A percentile compares a stretch with the other conserved stretches of the same genome.
Conservation (phyloP, 78 protist species). For the Guillardia theta region DNA sequence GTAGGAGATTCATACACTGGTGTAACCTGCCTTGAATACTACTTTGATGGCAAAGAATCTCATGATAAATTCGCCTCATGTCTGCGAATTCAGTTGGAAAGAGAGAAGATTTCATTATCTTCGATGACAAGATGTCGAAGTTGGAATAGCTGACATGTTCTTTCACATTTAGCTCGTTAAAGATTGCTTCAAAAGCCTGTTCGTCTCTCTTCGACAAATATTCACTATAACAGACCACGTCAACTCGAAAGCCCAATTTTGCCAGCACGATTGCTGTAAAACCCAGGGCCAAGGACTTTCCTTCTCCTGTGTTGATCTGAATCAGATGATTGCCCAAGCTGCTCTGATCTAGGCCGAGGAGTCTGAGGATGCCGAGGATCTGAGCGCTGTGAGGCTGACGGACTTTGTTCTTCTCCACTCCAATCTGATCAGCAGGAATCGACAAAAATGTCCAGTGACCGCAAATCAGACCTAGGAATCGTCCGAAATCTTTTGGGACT, state of each 20-base stretch:
- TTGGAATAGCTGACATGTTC: not conserved
- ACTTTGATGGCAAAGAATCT: too few species aligned
- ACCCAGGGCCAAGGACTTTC: conserved; percentile 60
- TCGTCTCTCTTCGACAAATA: conserved; percentile 53
- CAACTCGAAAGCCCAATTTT: not conserved
- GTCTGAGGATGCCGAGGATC: not conserved
- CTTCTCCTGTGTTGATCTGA: conserved; percentile 59
- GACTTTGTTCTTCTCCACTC: not conserved
- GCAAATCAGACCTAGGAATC: not conserved
- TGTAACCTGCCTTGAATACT: too few species aligned
- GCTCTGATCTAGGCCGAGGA: not conserved
- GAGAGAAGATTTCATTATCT: too few species aligned
- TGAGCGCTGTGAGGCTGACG: not conserved
- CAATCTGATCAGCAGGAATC: not conserved
- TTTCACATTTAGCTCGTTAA: not conserved
- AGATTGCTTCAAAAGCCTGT: not conserved
- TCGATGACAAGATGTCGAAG: too few species aligned
- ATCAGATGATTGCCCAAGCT: not conserved
- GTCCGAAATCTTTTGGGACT: not conserved
- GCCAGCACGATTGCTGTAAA: conserved; percentile 27
- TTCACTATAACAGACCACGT: conserved; percentile 46
- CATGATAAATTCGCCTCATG: too few species aligned
- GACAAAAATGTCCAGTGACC: not conserved
- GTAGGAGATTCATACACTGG: not conserved
- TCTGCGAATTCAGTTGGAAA: too few species aligned